Base-by-base conservation (phyloP, 345 rosid genomes). In the Salix purpurea region DNA sequence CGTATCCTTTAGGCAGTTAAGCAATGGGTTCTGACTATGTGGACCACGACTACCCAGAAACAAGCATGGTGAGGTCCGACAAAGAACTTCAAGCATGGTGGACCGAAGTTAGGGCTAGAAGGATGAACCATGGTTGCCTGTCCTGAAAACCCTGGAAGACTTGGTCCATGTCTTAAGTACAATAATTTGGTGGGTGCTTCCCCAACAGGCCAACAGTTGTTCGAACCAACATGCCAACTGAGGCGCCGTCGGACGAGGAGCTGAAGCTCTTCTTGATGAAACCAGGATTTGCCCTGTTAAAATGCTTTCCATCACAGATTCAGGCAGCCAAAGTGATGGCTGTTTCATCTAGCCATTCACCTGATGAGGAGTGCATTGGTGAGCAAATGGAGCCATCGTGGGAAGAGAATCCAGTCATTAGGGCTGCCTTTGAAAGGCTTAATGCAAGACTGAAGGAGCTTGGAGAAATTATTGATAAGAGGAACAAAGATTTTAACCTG, bases 61-160 rank as follows among this genome's bases (percentile, higher is more conserved):
- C 82, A 16, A 58, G 34, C 42, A 42, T 64, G 1, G 82, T 89
- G 6, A 44, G 37, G 1, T 76, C 77, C 1, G 91, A 87, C 76
- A 4, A 65, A 32, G 92, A 87, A 82, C 92, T 85, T 18, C 89
- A 87, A 62, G 80, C 75, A 4, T 87, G 90, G 92, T 87, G 88
- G 89, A 74, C 69, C 0, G 90, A 89, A 75, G 75, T 80, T 52
- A 77, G 86, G 54, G 79, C 81, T 61, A 48, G 40, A 77, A 77
- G 23, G 70, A 77, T 9, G 80, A 71, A 70, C 75, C 71, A 28
- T 71, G 80, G 80, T 77, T 71, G 80, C 80, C 80, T 21, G 65
- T 40, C 4, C 66, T 77, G 12, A 24, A 77, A 15, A 64, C 42
- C 32, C 64, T 37, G 16, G 26, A 46, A 8, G 36, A 77, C 36